These are phyloP conservation scores for Neonectria coccinea DNA, from an alignment of 2,329 filamentous ascomycete species.

Conservation along the genomic window DNA sequence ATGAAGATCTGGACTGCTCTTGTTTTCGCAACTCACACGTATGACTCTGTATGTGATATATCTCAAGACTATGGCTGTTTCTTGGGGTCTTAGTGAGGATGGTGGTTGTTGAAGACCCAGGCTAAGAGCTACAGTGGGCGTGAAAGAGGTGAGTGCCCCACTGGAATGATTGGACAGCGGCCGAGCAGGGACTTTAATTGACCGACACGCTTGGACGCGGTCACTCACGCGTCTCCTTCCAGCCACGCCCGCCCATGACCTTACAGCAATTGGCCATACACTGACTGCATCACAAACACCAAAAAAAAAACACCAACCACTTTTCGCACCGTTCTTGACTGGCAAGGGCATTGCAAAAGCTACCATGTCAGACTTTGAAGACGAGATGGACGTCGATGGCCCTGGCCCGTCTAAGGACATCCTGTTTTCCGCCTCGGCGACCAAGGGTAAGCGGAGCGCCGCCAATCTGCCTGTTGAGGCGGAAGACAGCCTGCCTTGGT, in stretches of 20 bases:
- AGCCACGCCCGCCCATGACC: slow-evolving; percentile 45
- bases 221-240: slow-evolving; percentile 49
- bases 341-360: background rate
- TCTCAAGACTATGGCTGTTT: background rate
- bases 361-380: slow-evolving; percentile 69
- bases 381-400: slow-evolving; percentile 71
- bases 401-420: slow-evolving; percentile 61
- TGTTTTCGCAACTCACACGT: background rate
- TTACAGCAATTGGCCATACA: slow-evolving; percentile 30
- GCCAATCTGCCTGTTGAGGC: slow-evolving; percentile 95
- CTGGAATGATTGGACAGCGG: background rate
- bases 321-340: background rate
- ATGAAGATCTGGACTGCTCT: background rate
- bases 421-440: slow-evolving; percentile 79
- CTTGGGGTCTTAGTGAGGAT: background rate
- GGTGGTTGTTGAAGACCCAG: background rate
- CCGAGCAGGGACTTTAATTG: slow-evolving; percentile 45
- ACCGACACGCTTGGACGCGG: slow-evolving; percentile 47
- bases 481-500: slow-evolving; percentile 95
- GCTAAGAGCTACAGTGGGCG: too few relatives aligned
- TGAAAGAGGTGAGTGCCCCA: slow-evolving; percentile 28
- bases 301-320: background rate
- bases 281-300: slow-evolving; percentile 8
- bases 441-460: slow-evolving; percentile 90
- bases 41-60: background rate